Evolutionary conservation across 2,329 filamentous ascomycete genomes (phyloP), one percentile per base, ranked within the genome.

Genomic region (Herpomyces periplanetae): DNA sequence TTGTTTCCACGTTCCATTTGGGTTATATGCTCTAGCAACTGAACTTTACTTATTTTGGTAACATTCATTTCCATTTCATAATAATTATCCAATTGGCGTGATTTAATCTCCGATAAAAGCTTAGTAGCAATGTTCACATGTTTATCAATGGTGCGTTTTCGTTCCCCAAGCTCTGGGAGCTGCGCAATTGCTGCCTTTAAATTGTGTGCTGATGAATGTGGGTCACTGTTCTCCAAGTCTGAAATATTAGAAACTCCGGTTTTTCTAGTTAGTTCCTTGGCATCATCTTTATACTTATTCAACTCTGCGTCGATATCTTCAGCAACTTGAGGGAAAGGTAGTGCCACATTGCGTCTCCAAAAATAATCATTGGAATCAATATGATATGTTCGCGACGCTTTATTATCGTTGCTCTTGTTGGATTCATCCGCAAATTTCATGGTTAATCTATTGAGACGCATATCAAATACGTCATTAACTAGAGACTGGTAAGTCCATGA

Each of bases 61-160:
- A 88, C 63, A 27, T 61, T 69, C 36, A 91, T 75, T 35, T 96
- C 84, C 4, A 87, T 45, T 34, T 91, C 69, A 42, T 84, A 96
- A 39, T 66, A 96, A 35, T 80, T 80, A 35, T 96, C 80, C 4
- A 96, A 47, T 36, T 91, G 73, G 8, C 80, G 59, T 29, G 85
- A 68, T 35, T 91, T 88, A 38, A 91, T 87, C 1, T 71, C 73
- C 29, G 59, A 54, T 22, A 62, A 39, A 5, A 63, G 35, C 1
- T 68, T 66, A 2, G 73, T 75, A 3, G 84, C 49, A 23, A 91
- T 87, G 34, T 85, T 88, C 80, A 96, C 96, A 37, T 96, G 80
- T 65, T 88, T 91, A 34, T 88, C 80, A 3, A 96, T 51, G 9
- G 62, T 52, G n/a, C 61, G 59, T 36, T 96, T 96, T 23, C 80